These are phyloP conservation scores for Coprinopsis strossmayeri DNA, from an alignment of 768 basidiomycete genomes.

Conservation along the genomic window DNA sequence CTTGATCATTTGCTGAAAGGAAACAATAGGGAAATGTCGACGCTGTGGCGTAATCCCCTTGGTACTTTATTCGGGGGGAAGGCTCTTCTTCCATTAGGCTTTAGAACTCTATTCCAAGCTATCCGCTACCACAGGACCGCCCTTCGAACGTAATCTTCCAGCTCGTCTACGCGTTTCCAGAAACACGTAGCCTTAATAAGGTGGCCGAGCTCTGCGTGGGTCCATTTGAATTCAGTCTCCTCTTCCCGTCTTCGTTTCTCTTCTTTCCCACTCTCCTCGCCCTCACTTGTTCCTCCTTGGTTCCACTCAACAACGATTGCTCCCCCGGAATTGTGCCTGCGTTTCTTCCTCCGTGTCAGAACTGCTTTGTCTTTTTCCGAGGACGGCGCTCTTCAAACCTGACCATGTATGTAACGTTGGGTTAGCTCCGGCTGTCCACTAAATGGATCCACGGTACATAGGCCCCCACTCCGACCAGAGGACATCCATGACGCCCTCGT, in stretches of 20 bases:
- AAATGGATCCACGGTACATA: conserved; percentile 12
- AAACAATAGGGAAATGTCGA: too few species aligned
- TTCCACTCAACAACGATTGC: not conserved
- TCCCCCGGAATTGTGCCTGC: not conserved
- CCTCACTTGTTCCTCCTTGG: conserved; percentile 15
- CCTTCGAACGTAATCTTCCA: conserved; percentile 20
- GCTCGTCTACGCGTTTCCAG: conserved; percentile 21
- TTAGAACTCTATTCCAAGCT: not conserved
- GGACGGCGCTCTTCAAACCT: not conserved
- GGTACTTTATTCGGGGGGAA: not conserved
- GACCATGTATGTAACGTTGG: not conserved
- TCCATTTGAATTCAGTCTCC: conserved; percentile 9
- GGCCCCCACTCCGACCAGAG: conserved; percentile 19
- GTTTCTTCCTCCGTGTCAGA: not conserved
- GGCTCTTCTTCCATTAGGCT: not conserved
- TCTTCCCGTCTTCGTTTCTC: conserved; percentile 15
- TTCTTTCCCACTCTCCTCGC: conserved; percentile 15
- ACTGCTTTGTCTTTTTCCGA: not conserved
- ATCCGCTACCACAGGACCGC: conserved; percentile 6
- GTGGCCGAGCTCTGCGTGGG: conserved; percentile 24
- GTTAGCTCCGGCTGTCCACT: conserved; percentile 2
- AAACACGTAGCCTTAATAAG: conserved; percentile 19
- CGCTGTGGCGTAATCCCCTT: too few species aligned
- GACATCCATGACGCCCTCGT: conserved; percentile 20
- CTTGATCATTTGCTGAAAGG: too few species aligned